A percentile compares a stretch with the other conserved stretches of the same genome.
Conservation (phyloP, 2,329 filamentous ascomycete genomes). For the Trichoderma guizhouense region DNA sequence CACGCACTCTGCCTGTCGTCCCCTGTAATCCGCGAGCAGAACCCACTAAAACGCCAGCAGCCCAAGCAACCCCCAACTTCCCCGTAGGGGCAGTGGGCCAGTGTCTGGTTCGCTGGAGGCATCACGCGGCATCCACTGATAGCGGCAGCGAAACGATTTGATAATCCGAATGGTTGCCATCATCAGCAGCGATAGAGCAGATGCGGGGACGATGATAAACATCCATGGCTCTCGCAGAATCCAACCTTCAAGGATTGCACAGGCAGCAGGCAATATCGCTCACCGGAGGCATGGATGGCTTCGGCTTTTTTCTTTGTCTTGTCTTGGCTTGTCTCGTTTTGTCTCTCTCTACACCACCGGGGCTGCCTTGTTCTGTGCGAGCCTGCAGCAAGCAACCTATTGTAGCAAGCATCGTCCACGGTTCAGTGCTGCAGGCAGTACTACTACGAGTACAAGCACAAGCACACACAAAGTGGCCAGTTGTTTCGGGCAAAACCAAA, state of each 20-base stretch:
- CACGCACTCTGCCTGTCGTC: background rate
- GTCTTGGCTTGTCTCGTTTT: background rate
- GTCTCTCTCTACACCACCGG: background rate
- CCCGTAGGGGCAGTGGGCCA: constrained; percentile 6
- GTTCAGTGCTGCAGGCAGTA: background rate
- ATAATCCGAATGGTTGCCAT: constrained; percentile 2
- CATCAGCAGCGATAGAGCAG: background rate
- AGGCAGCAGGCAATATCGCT: background rate
- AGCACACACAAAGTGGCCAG: background rate
- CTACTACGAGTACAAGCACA: background rate
- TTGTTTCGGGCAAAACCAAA: background rate
- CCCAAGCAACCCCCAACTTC: constrained; percentile 9
- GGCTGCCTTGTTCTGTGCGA: background rate
- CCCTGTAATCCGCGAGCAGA: background rate
- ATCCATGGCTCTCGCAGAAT: background rate
- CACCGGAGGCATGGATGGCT: background rate
- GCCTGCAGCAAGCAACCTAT: background rate
- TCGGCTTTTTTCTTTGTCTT: background rate
- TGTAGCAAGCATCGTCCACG: background rate
- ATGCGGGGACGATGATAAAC: constrained; percentile 9
- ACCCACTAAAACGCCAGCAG: background rate
- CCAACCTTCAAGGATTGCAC: background rate
- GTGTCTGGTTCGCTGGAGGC: background rate
- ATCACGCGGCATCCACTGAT: constrained; percentile 13
- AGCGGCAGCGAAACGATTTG: constrained; percentile 14